phyloP scores from a whole-genome alignment of 495 filamentous ascomycete genomes.

The Penicillium paxilli region DNA sequence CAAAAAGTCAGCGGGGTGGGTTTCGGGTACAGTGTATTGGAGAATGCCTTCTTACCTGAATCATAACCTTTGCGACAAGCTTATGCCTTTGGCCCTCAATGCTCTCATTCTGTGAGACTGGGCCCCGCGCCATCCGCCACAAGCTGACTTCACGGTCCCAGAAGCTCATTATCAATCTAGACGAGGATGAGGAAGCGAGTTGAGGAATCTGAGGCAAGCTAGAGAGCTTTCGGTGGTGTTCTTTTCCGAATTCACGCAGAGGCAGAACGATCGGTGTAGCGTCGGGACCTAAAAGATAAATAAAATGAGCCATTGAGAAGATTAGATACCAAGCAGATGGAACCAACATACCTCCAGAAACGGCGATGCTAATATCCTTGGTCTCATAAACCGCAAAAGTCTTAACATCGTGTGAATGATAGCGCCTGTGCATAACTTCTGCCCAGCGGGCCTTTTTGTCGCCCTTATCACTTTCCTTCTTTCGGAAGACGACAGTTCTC shows the following conservation, averaged over 20 bases:
- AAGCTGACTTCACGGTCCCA: slow-evolving; percentile 88
- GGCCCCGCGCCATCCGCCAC: slow-evolving; percentile 63
- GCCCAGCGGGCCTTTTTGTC: slow-evolving; percentile 70
- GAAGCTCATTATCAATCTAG: slow-evolving; percentile 81
- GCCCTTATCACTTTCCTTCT: slow-evolving; percentile 51
- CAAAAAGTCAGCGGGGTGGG: not conserved
- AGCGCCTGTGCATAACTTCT: slow-evolving; percentile 76
- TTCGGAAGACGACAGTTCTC: slow-evolving; percentile 75
- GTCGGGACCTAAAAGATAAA: slow-evolving; percentile 71
- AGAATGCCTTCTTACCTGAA: slow-evolving; percentile 45
- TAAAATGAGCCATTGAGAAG: slow-evolving; percentile 33
- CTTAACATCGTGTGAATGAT: slow-evolving; percentile 93
- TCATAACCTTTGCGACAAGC: slow-evolving; percentile 68
- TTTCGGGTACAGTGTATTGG: not conserved
- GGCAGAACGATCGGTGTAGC: slow-evolving; percentile 78
- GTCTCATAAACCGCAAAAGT: slow-evolving; percentile 89
- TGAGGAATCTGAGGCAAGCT: slow-evolving; percentile 75
- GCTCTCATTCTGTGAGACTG: slow-evolving; percentile 41
- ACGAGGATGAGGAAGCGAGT: slow-evolving; percentile 66
- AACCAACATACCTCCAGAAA: slow-evolving; percentile 75
- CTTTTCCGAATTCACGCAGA: slow-evolving; percentile 74
- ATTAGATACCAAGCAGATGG: not conserved
- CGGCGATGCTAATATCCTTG: slow-evolving; percentile 77
- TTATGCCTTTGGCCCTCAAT: slow-evolving; percentile 50
- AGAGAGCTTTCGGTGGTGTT: slow-evolving; percentile 76